Percentiles rank a stretch among this genome's conserved stretches.
phyloP scores from a whole-genome alignment of 2,329 filamentous ascomycete species.

The Pseudogymnoascus sp. region DNA sequence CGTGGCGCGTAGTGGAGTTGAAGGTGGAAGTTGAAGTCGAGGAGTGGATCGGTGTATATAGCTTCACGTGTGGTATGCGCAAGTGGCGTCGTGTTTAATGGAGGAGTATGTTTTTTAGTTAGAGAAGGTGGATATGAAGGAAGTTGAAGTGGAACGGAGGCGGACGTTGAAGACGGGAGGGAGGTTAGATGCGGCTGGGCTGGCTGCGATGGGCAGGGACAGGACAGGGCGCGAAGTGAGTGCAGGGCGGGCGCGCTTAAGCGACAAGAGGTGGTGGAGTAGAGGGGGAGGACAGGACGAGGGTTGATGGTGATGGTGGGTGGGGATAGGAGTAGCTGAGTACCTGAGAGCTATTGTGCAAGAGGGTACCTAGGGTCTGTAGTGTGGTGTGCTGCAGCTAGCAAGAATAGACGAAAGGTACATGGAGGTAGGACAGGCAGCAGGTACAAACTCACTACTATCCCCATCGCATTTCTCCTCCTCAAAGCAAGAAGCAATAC shows the following conservation, averaged over 20 bases:
- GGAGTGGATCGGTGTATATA: neutral
- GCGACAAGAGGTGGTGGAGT: neutral
- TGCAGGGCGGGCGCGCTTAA: neutral
- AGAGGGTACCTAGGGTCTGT: neutral
- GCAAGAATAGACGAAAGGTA: neutral
- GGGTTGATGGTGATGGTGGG: neutral
- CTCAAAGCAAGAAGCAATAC: neutral
- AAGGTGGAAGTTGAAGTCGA: neutral
- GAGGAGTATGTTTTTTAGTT: neutral
- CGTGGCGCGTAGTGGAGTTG: neutral
- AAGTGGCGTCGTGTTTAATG: neutral
- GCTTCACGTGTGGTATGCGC: neutral
- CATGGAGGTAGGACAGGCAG: neutral
- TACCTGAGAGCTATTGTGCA: neutral
- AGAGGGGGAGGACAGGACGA: neutral
- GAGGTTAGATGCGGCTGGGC: conserved; percentile 2
- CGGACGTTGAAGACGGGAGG: neutral
- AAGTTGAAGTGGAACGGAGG: neutral
- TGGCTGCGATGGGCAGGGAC: neutral
- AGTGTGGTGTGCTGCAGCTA: neutral
- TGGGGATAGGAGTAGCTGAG: neutral
- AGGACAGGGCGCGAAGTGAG: neutral
- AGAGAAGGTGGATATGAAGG: neutral
- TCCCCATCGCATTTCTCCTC: neutral
- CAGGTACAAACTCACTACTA: neutral